Percentiles rank a stretch among this genome's conserved stretches.
These are phyloP conservation scores for Dipteronia sinensis DNA, from an alignment of 345 rosid genomes.

Conservation along the genomic window DNA sequence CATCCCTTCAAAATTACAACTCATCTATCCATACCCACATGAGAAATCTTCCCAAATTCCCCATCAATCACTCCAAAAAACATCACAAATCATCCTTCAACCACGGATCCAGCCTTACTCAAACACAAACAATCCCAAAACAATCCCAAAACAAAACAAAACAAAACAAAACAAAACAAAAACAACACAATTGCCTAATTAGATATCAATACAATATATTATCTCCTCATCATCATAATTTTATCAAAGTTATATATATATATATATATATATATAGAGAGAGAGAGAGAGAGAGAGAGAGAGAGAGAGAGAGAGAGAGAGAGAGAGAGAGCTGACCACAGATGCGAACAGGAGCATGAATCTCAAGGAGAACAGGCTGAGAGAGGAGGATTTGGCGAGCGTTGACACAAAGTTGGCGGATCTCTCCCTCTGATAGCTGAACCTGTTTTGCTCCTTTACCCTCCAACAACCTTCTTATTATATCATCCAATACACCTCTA, in stretches of 20 bases:
- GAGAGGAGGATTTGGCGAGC: conserved; percentile 93
- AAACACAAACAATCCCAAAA: not conserved
- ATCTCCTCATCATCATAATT: not conserved
- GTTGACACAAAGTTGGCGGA: conserved; percentile 95
- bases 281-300: conserved; percentile 21
- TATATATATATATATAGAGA: not conserved
- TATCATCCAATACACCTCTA: conserved; percentile 83
- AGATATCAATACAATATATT: not conserved
- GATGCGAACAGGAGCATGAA: conserved; percentile 83
- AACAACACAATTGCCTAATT: too few relatives aligned
- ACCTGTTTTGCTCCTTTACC: conserved; percentile 95
- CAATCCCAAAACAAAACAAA: too few relatives aligned
- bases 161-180: too few relatives aligned
- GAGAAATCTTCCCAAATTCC: not conserved
- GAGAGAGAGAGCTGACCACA: conserved; percentile 64
- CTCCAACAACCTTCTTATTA: conserved; percentile 83
- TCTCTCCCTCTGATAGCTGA: conserved; percentile 94
- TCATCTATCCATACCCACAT: not conserved
- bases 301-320: conserved; percentile 3
- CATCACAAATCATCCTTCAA: not conserved
- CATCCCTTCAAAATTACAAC: too few relatives aligned
- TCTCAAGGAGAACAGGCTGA: conserved; percentile 80
- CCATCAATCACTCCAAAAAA: conserved; percentile 1
- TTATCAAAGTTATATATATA: too few relatives aligned
- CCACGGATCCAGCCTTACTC: not conserved